Evolutionary conservation across 495 filamentous ascomycete species (phyloP).

Genomic region (Cenococcum geophilum): DNA sequence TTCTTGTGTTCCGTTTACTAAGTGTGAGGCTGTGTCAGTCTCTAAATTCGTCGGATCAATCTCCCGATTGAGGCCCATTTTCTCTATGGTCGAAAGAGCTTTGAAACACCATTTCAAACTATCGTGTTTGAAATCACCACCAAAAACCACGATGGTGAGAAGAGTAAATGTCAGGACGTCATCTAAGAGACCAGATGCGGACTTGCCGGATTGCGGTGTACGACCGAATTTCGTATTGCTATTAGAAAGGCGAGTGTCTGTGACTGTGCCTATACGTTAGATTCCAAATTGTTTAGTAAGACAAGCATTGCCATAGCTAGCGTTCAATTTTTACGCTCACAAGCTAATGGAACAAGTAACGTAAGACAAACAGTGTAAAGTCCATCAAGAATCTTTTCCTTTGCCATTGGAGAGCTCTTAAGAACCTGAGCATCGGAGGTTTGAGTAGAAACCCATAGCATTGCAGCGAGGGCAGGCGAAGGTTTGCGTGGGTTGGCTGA

Average conservation of each 20-base stretch:
- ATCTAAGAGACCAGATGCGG: slow-evolving; percentile 19
- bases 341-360: background rate
- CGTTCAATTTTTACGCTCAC: background rate
- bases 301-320: background rate
- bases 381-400: slow-evolving; percentile 9
- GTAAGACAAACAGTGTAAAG: background rate
- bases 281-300: background rate
- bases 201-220: background rate
- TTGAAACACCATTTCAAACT: slow-evolving; percentile 29
- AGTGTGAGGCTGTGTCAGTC: slow-evolving; percentile 4
- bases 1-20: slow-evolving; percentile 23
- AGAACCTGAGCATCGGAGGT: slow-evolving; percentile 39
- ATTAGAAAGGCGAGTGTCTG: background rate
- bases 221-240: slow-evolving; percentile 7
- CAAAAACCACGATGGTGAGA: slow-evolving; percentile 27
- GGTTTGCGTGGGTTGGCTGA: slow-evolving; percentile 35
- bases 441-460: slow-evolving; percentile 42
- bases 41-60: background rate
- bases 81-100: slow-evolving; percentile 15
- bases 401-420: slow-evolving; percentile 29
- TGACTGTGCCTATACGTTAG: background rate
- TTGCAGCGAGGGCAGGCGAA: slow-evolving; percentile 38
- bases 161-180: slow-evolving; percentile 31
- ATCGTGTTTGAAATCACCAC: slow-evolving; percentile 31
- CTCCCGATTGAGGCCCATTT: background rate